Base-by-base conservation (phyloP, 1,139 yeast genomes). In the Pneumocystis wakefieldiae region DNA sequence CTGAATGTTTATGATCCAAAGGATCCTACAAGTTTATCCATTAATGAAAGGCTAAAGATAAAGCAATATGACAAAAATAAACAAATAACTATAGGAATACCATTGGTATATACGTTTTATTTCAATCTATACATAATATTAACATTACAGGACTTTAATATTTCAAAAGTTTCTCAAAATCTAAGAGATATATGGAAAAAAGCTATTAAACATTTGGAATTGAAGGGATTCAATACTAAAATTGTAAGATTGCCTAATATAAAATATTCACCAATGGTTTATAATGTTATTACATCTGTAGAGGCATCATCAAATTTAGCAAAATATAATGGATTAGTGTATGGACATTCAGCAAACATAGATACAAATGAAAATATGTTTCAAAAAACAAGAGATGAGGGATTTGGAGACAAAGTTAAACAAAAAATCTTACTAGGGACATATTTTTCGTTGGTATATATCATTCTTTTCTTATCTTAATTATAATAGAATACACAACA, bases 301-400 rank as follows among this genome's bases (percentile, higher is more conserved):
- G 98, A 94, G 71, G 97, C 97, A 0, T 85, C 95, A 0, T 91
- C 98, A 0, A 92, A 94, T 71, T 78, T 94, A 61, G 82, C 96
- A 1, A 78, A 97, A 48, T 94, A 81, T 70, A 98, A 92, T 73
- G 98, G 98, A 1, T 77, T 91, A 32, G 77, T 97, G 62, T 94
- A 86, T 70, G 97, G 0, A 74, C 53, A 73, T 62, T 74, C 84
- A 59, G 79, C 82, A 1, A 70, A 70, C 1, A 72, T 72, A 24
- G 75, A 75, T 42, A 76, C 77, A 28, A 73, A 71, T 35, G 68
- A 75, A 7, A 72, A 73, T 53, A 71, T 77, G 10, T 85, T 83
- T 66, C 79, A 81, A 0, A 76, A 78, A 6, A 87, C 94, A 3
- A 77, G 97, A 66, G 70, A 82, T 0, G 69, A 71, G 2, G 86